These are phyloP conservation scores for Phialemonium atrogriseum DNA, from an alignment of 2,329 filamentous ascomycete species.

Conservation along the genomic window DNA sequence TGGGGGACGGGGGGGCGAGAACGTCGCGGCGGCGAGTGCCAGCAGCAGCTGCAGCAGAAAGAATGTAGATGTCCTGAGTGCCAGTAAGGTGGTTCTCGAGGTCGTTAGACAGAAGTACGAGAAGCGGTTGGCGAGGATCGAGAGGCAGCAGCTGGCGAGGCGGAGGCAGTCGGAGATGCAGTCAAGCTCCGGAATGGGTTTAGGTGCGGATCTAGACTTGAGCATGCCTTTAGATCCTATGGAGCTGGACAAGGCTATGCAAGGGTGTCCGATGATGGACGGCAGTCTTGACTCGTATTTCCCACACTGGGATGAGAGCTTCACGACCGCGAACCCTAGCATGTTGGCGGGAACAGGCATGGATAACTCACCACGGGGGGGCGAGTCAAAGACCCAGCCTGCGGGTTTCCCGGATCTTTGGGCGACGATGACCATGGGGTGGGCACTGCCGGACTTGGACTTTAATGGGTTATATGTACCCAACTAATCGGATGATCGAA, in stretches of 20 bases:
- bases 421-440: background rate
- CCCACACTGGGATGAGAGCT: slow-evolving; percentile 32
- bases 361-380: background rate
- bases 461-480: no score
- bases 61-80: slow-evolving; percentile 33
- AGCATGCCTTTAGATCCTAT: slow-evolving; percentile 3
- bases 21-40: slow-evolving; percentile 12
- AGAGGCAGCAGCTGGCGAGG: slow-evolving; percentile 8
- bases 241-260: slow-evolving; percentile 11
- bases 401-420: background rate
- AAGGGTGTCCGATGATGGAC: slow-evolving; percentile 43
- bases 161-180: background rate
- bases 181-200: background rate
- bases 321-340: background rate
- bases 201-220: background rate
- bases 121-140: slow-evolving; percentile 26
- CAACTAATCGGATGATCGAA: no score
- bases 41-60: slow-evolving; percentile 11
- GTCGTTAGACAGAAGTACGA: slow-evolving; percentile 39
- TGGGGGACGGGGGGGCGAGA: slow-evolving; percentile 1
- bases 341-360: background rate
- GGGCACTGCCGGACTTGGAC: no score
- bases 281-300: slow-evolving; percentile 38
- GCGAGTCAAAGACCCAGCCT: background rate
- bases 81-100: slow-evolving; percentile 35